These are phyloP conservation scores for Erysiphe pulchra DNA, from an alignment of 2,329 filamentous ascomycete genomes.

Conservation along the genomic window DNA sequence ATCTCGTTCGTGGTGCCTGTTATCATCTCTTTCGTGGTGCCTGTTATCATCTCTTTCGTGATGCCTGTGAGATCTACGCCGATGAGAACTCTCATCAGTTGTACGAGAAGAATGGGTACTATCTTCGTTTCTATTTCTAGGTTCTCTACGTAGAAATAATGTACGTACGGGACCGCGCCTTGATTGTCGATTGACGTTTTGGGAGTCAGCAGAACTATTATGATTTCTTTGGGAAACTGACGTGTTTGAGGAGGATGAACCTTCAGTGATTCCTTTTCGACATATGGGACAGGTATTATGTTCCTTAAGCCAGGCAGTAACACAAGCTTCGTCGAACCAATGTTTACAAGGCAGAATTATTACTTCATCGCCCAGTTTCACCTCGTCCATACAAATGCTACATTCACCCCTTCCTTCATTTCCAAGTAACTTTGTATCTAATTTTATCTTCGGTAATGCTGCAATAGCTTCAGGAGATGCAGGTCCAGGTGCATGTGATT, in stretches of 20 bases:
- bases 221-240: slow-evolving; percentile 3
- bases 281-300: slow-evolving; percentile 86
- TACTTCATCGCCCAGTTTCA: slow-evolving; percentile 47
- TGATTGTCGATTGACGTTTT: slow-evolving; percentile 4
- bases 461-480: slow-evolving; percentile 52
- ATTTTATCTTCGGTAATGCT: slow-evolving; percentile 41
- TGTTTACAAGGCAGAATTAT: slow-evolving; percentile 66
- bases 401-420: slow-evolving; percentile 49
- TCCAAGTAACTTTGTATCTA: slow-evolving; percentile 44
- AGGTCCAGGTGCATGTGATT: slow-evolving; percentile 56
- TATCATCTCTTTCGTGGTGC: too few relatives aligned
- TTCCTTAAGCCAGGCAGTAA: slow-evolving; percentile 60
- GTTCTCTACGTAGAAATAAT: slow-evolving; percentile 2
- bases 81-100: too few relatives aligned
- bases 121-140: slow-evolving; percentile 7
- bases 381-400: slow-evolving; percentile 81
- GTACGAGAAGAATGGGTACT: slow-evolving; percentile 8
- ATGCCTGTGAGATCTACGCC: too few relatives aligned
- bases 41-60: too few relatives aligned
- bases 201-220: slow-evolving; percentile 2
- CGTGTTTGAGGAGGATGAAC: slow-evolving; percentile 1
- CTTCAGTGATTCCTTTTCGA: slow-evolving; percentile 19
- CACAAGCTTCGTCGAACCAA: slow-evolving; percentile 76
- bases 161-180: slow-evolving; percentile 4
- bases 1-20: too few relatives aligned